phyloP scores from a whole-genome alignment of 2,329 filamentous ascomycete genomes.

The Penicillium sp. region DNA sequence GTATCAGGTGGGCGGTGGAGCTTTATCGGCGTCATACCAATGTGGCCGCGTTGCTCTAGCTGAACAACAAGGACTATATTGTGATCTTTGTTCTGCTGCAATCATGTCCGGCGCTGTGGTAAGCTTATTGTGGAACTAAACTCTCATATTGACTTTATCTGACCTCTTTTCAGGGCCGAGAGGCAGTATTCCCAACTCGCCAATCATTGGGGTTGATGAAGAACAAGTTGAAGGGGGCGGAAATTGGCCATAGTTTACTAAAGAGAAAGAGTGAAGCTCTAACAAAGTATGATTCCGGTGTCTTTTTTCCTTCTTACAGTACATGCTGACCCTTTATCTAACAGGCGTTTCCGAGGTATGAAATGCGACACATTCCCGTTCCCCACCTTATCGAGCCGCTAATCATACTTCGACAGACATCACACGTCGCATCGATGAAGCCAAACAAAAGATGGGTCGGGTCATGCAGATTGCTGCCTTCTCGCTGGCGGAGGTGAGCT shows the following conservation, averaged over 20 bases:
- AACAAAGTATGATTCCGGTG: conserved; percentile 70
- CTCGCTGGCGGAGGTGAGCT: conserved; percentile 94
- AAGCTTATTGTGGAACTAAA: conserved; percentile 20
- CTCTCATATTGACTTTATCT: conserved; percentile 17
- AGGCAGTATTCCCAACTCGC: conserved; percentile 95
- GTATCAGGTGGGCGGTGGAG: conserved; percentile 25
- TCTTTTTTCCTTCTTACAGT: not conserved
- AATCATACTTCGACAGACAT: conserved; percentile 64
- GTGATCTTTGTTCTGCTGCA: conserved; percentile 39
- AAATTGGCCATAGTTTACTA: conserved; percentile 87
- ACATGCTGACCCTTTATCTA: conserved; percentile 22
- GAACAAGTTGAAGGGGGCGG: conserved; percentile 90
- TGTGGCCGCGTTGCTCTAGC: conserved; percentile 22
- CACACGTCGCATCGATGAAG: conserved; percentile 93
- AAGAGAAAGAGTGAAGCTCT: conserved; percentile 98
- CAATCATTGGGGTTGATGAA: conserved; percentile 98
- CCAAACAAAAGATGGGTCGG: conserved; percentile 97
- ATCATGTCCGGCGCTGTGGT: conserved; percentile 39
- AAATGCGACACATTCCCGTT: conserved; percentile 18
- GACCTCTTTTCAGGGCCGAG: conserved; percentile 67
- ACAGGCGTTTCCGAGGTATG: conserved; percentile 82
- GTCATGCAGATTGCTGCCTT: conserved; percentile 99
- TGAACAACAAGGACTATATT: conserved; percentile 18
- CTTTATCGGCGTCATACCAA: conserved; percentile 33
- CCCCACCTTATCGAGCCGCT: conserved; percentile 26